Evolutionary conservation across 2,329 filamentous ascomycete genomes (phyloP).

Genomic region (Zymoseptoria brevis): DNA sequence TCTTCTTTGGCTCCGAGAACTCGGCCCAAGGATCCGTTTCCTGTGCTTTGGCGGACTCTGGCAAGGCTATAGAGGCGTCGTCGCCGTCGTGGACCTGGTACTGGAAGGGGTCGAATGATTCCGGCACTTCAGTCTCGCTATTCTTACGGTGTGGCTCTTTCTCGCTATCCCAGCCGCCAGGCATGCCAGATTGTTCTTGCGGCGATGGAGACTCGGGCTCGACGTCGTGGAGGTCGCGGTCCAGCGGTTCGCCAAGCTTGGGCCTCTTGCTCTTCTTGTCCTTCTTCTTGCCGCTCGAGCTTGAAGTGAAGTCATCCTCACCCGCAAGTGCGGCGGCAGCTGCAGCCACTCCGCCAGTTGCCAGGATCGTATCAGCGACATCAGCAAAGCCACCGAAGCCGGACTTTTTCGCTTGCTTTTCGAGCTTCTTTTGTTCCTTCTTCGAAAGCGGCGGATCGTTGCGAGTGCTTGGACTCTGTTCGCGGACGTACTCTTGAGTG

Average conservation of each 20-base stretch:
- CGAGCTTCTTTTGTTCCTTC: constrained; percentile 21
- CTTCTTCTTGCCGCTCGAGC: constrained; percentile 20
- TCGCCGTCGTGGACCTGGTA: constrained; percentile 14
- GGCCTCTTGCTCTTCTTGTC: constrained; percentile 35
- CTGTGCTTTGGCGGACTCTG: constrained; percentile 8
- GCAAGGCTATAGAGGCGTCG: not conserved
- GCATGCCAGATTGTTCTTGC: constrained; percentile 17
- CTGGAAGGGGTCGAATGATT: constrained; percentile 13
- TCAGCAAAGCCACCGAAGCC: constrained; percentile 18
- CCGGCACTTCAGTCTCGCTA: constrained; percentile 12
- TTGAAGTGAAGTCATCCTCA: constrained; percentile 16
- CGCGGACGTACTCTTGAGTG: not conserved
- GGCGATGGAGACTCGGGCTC: constrained; percentile 11
- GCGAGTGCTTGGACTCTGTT: constrained; percentile 1
- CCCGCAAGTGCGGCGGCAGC: constrained; percentile 16
- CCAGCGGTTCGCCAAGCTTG: constrained; percentile 22
- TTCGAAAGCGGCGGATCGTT: constrained; percentile 14
- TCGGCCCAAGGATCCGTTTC: constrained; percentile 19
- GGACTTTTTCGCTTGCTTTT: constrained; percentile 13
- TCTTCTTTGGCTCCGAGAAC: constrained; percentile 25
- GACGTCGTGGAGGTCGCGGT: constrained; percentile 28
- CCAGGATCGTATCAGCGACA: constrained; percentile 23
- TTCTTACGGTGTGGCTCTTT: constrained; percentile 15
- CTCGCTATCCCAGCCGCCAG: constrained; percentile 22
- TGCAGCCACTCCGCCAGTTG: constrained; percentile 22